These are phyloP conservation scores for Cordyceps sp. DNA, from an alignment of 2,329 filamentous ascomycete genomes.

Conservation along the genomic window DNA sequence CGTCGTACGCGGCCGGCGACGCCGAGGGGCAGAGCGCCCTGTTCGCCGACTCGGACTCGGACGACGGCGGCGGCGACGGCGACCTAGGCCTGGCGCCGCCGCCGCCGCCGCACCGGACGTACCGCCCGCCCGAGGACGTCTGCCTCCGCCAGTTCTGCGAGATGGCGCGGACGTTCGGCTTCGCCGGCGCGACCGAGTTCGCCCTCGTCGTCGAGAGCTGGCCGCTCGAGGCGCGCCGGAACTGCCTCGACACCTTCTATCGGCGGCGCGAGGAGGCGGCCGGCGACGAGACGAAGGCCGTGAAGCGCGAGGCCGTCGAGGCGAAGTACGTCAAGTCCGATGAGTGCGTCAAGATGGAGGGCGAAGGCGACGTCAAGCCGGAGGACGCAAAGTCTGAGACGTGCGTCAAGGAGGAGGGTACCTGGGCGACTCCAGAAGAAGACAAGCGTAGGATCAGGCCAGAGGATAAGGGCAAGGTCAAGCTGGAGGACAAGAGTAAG, in stretches of 20 bases:
- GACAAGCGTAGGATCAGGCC: background rate
- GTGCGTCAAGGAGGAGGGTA: slow-evolving; percentile 3
- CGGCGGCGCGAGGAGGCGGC: slow-evolving; percentile 26
- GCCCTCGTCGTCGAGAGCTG: slow-evolving; percentile 79
- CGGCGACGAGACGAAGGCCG: slow-evolving; percentile 1
- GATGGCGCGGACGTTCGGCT: slow-evolving; percentile 71
- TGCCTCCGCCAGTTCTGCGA: slow-evolving; percentile 73
- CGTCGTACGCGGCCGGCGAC: slow-evolving; percentile 25
- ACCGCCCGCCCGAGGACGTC: slow-evolving; percentile 60
- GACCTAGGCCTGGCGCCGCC: no score
- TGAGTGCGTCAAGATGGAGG: background rate
- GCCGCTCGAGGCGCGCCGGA: slow-evolving; percentile 68
- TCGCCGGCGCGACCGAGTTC: slow-evolving; percentile 63
- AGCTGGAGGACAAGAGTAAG: slow-evolving; percentile 9
- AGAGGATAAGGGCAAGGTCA: slow-evolving; percentile 2
- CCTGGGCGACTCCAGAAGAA: no score
- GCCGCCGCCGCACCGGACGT: slow-evolving; percentile 24
- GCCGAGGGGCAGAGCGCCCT: slow-evolving; percentile 35
- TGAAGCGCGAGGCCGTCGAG: background rate
- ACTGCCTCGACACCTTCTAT: slow-evolving; percentile 73
- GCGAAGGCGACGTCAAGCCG: slow-evolving; percentile 1
- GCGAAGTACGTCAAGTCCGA: background rate
- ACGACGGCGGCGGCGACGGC: slow-evolving; percentile 7
- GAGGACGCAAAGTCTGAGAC: slow-evolving; percentile 4
- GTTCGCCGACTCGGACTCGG: slow-evolving; percentile 34